Evolutionary conservation across 148 eudicot species (phyloP).

Genomic region (Chenopodium berlandieri): DNA sequence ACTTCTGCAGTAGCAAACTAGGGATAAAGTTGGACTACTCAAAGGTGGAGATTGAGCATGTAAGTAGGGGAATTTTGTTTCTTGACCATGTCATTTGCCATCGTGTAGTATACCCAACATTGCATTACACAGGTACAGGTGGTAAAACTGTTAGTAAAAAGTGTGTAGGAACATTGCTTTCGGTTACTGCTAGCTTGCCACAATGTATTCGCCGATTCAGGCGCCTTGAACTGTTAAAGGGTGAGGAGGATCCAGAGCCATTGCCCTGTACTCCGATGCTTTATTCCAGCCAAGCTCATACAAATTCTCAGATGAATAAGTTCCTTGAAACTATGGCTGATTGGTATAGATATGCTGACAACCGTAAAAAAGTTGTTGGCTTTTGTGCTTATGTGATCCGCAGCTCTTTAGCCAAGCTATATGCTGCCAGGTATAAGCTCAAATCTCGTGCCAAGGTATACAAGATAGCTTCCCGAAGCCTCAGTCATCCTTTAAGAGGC

Average conservation of each 20-base stretch:
- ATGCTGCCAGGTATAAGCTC: constrained; percentile 90
- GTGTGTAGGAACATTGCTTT: constrained; percentile 94
- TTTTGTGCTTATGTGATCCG: constrained; percentile 95
- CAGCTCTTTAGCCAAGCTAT: constrained; percentile 85
- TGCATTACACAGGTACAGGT: constrained; percentile 72
- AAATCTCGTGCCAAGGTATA: constrained; percentile 96
- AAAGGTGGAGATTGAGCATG: constrained; percentile 80
- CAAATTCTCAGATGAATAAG: constrained; percentile 97
- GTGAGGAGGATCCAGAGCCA: constrained; percentile 94
- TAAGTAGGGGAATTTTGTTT: constrained; percentile 77
- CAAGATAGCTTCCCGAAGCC: constrained; percentile 76
- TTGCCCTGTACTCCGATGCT: constrained; percentile 93
- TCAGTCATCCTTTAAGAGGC: constrained; percentile 73
- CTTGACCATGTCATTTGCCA: constrained; percentile 82
- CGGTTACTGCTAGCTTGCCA: constrained; percentile 87
- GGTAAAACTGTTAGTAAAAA: constrained; percentile 76
- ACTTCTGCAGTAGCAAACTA: constrained; percentile 52
- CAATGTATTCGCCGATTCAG: constrained; percentile 77
- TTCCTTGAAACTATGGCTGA: constrained; percentile 97
- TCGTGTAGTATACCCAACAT: constrained; percentile 82
- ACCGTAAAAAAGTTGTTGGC: constrained; percentile 86
- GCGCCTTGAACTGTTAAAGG: constrained; percentile 67
- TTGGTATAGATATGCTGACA: constrained; percentile 95
- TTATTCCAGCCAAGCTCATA: constrained; percentile 92
- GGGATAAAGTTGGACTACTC: constrained; percentile 73